Base-by-base conservation (phyloP, 495 filamentous ascomycete genomes). In the Lasiosphaeria miniovina region DNA sequence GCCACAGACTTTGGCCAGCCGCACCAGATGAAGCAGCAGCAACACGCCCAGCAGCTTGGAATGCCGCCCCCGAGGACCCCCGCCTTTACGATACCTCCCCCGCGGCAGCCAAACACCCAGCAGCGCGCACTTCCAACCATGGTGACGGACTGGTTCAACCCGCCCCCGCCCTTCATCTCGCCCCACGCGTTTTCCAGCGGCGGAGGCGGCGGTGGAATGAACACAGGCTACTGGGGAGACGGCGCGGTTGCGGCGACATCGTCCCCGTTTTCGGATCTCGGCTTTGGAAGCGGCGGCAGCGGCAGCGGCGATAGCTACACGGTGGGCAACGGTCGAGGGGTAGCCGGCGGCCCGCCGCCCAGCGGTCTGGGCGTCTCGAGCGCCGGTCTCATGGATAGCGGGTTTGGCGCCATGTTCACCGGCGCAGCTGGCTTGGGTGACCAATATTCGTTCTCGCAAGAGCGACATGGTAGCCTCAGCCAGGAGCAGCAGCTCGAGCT, bases 401-500 rank as follows among this genome's bases (percentile, higher is more conserved):
- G 40, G 5, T 24, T 38, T 32, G 36, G 45, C 24, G 60, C 50
- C 61, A 65, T 79, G 49, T 73, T 74, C 9, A 75, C 45, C 4
- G 60, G 78, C 55, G 66, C 76, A 1, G 33, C 14, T 11, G 75
- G 63, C 17, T 66, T 67, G 49, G 40, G 15, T 9, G 74, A 49
- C 49, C 65, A 72, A n/a, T 68, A 66, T 41, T 66, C 64, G 48
- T 71, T 72, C 35, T 57, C 69, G 4, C 65, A 68, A 43, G 70
- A 80, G 68, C 76, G 86, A 9, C 79, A 83, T 46, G 82, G 85
- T 48, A 88, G 86, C 45, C 73, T 91, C 54, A 88, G 82, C 49
- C 85, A 88, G 55, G 80, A 88, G 65, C 85, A 90, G 68, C 88
- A 90, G 70, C 71, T 85, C 46, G 85, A 90, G 73, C 71, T 91